These are phyloP conservation scores for Xylaria sp. DNA, from an alignment of 2,329 filamentous ascomycete species.

Conservation along the genomic window DNA sequence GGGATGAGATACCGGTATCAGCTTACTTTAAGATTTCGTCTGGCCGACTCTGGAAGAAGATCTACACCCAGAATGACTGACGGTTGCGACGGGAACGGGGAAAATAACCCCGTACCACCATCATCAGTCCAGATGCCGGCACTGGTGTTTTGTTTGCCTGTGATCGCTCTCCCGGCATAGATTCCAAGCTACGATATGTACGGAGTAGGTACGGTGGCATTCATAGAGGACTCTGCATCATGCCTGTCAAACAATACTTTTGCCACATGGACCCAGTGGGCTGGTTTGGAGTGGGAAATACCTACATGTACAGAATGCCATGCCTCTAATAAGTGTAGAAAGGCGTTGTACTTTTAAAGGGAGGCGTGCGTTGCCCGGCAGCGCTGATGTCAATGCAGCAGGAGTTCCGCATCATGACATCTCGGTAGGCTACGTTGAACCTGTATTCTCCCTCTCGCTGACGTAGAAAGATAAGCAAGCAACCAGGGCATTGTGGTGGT, in stretches of 20 bases:
- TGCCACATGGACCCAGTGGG: constrained; percentile 8
- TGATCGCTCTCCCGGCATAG: not conserved
- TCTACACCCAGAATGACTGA: not conserved
- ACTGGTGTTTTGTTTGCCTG: constrained; percentile 3
- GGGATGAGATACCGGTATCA: constrained; percentile 5
- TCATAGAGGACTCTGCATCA: not conserved
- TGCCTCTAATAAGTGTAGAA: too few relatives aligned
- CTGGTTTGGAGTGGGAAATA: constrained; percentile 4
- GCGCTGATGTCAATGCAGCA: constrained; percentile 6
- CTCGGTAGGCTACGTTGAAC: constrained; percentile 25
- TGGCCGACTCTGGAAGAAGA: not conserved
- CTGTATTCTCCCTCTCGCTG: constrained; percentile 1
- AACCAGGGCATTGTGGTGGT: constrained; percentile 11
- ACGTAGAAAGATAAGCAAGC: constrained; percentile 1
- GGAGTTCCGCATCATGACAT: constrained; percentile 24
- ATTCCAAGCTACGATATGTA: not conserved
- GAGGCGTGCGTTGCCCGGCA: constrained; percentile 6
- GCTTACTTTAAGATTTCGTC: not conserved
- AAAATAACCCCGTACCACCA: not conserved
- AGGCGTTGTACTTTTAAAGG: not conserved
- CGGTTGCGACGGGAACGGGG: not conserved
- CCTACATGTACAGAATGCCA: not conserved
- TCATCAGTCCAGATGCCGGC: not conserved
- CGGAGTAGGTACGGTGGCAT: too few relatives aligned
- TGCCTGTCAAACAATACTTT: constrained; percentile 3